Evolutionary conservation across 352 stramenopile species (phyloP).

Genomic region (Bremia lactucae): DNA sequence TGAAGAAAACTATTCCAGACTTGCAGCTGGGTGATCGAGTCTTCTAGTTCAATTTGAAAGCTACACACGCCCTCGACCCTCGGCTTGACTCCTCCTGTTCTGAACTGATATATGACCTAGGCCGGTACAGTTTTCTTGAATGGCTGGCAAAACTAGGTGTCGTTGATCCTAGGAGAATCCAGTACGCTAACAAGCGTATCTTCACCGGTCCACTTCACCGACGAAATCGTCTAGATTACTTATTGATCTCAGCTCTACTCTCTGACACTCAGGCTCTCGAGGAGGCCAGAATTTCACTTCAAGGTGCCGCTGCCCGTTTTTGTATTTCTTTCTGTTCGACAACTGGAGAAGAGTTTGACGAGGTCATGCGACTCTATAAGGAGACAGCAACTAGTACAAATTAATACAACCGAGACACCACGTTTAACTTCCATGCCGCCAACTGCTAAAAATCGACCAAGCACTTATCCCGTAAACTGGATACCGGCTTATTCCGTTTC

Average conservation of each 20-base stretch:
- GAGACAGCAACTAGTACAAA: neutral
- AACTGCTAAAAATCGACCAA: neutral
- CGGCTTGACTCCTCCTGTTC: neutral
- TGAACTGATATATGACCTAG: neutral
- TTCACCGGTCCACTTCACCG: neutral
- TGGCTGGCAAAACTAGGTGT: neutral
- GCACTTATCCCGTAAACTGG: neutral
- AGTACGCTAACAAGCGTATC: neutral
- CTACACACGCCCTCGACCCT: slow-evolving; percentile 13
- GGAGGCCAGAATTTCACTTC: too few relatives aligned
- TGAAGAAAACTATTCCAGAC: slow-evolving; percentile 38
- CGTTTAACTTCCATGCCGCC: neutral
- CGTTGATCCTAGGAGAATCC: neutral
- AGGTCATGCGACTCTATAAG: too few relatives aligned
- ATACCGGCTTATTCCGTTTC: neutral
- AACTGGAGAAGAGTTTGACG: neutral
- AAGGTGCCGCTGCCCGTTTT: neutral
- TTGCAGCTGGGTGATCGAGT: slow-evolving; percentile 15
- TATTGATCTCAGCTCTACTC: neutral
- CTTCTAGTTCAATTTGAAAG: slow-evolving; percentile 33
- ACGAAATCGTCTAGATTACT: neutral
- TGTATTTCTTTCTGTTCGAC: neutral
- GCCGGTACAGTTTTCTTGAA: neutral
- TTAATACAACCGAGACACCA: neutral
- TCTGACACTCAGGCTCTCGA: neutral